Evolutionary conservation across 805 yeast species (phyloP), one percentile per base, ranked within the genome.

Genomic region (Yamadazyma tumulicola): DNA sequence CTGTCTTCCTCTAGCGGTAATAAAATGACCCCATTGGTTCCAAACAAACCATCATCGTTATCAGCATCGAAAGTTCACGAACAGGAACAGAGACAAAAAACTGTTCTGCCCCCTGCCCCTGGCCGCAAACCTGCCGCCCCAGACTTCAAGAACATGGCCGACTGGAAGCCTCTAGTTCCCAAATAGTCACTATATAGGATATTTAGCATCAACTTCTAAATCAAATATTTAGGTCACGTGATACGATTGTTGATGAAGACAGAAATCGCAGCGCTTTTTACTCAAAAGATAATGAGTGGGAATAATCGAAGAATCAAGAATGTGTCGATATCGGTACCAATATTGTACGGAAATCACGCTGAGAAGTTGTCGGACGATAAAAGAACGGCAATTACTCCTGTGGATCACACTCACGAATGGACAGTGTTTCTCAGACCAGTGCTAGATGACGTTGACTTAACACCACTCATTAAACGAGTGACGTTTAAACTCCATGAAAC

Each of bases 401-500:
- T 72, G 0, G 97, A 91, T 48, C 98, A 93, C 52, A 87, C 97
- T 2, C 98, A 93, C 59, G 72, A 77, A 34, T 93, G 98, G 98
- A 89, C 96, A 3, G 85, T 93, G 6, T 93, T 88, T 52, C 81
- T 93, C 77, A 48, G 88, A 42, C 95, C 96, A 0, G 72, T 71
- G 4, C 41, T 67, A 33, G 63, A 67, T 32, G 82, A 85, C 30
- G 79, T 81, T 43, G 97, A 93, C 51, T 59, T 88, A 19, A 75
- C 91, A 5, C 83, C 84, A 27, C 76, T 83, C 49, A 79, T 91
- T 49, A 88, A 87, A 52, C 82, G 85, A 57, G 97, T 93, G 1
- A 91, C 89, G 0, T 93, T 91, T 69, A 93, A 93, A 55, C 67
- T 93, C 15, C 98, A 93, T 58, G 98, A 93, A 45, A 93, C 98